Evolutionary conservation across 1,284 basidiomycete species (phyloP).

Genomic region (Ustanciosporium gigantosporum): DNA sequence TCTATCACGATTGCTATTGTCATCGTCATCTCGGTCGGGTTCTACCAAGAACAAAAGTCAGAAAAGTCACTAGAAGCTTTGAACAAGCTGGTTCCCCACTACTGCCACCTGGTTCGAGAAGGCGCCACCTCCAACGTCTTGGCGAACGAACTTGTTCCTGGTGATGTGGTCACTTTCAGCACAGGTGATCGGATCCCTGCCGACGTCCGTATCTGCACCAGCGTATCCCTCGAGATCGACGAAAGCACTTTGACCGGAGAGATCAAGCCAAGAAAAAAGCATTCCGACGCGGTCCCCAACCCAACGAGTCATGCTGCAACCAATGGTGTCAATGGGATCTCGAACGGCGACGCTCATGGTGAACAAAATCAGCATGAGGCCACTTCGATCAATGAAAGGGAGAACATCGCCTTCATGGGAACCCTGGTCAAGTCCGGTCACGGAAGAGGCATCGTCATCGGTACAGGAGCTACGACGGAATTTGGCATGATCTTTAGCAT

Average conservation of each 20-base stretch:
- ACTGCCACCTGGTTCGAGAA: conserved; percentile 84
- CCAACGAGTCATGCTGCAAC: not conserved
- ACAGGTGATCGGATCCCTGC: conserved; percentile 89
- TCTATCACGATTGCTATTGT: conserved; percentile 91
- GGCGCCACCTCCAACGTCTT: conserved; percentile 68
- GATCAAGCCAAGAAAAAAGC: conserved; percentile 79
- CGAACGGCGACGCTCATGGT: not conserved
- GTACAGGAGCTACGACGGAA: conserved; percentile 85
- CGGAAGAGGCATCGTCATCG: conserved; percentile 85
- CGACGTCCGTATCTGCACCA: conserved; percentile 78
- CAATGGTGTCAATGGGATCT: conserved; percentile 1
- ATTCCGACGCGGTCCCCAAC: conserved; percentile 64
- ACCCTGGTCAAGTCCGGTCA: conserved; percentile 90
- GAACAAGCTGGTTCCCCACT: conserved; percentile 94
- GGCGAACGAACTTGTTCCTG: conserved; percentile 91
- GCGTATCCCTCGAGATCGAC: conserved; percentile 87
- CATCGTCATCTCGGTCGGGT: conserved; percentile 92
- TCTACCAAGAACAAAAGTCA: conserved; percentile 90
- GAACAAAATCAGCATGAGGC: not conserved
- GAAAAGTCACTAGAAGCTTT: conserved; percentile 92
- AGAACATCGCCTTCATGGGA: conserved; percentile 93
- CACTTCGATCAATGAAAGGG: conserved; percentile 75
- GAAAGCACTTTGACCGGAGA: conserved; percentile 95
- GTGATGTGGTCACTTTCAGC: conserved; percentile 86
- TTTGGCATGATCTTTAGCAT: conserved; percentile 96